Evolutionary conservation across 2,329 filamentous ascomycete genomes (phyloP), one percentile per base, ranked within the genome.

Genomic region (Sporothrix brunneoviolacea): DNA sequence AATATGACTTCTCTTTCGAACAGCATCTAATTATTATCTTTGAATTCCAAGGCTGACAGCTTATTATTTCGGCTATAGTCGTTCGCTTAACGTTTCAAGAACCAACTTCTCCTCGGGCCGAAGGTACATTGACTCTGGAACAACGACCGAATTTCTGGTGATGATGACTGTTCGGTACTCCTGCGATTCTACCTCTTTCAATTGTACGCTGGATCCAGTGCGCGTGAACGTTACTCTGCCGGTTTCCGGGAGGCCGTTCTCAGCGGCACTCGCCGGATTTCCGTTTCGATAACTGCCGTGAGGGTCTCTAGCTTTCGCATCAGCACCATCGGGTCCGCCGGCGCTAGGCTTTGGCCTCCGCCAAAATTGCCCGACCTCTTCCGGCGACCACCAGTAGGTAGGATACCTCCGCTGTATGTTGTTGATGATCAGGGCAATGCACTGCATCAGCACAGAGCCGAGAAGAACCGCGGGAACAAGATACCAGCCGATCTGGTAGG

Each of bases 331-430:
- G n/a, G n/a, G n/a, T n/a, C n/a, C n/a, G n/a, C n/a, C n/a, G n/a
- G n/a, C n/a, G n/a, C n/a, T n/a, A n/a, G n/a, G n/a, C n/a, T n/a
- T n/a, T 18, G n/a, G n/a, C 16, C 16, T 28, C 2, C 22, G 19
- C 52, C 52, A 57, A 30, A 58, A 59, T 44, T 48, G 36, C 0
- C 62, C 64, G n/a, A 60, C 61, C 40, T 68, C 62, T 27, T 60
- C 64, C 1, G 76, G 70, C 1, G 78, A 77, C 80, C 80, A 88
- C 85, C 85, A 90, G 62, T 86, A 88, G 2, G 77, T 56, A 0
- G 86, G 86, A 55, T 80, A 89, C 16, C 73, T 71, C 8, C 82
- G 71, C 61, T 84, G 78, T 3, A 88, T 67, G 55, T 90, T 90
- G 60, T 88, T 88, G 52, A 88, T 59, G 6, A 87, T 27, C 44